Base-by-base conservation (phyloP, 345 rosid species). In the Melastoma malabathricum region DNA sequence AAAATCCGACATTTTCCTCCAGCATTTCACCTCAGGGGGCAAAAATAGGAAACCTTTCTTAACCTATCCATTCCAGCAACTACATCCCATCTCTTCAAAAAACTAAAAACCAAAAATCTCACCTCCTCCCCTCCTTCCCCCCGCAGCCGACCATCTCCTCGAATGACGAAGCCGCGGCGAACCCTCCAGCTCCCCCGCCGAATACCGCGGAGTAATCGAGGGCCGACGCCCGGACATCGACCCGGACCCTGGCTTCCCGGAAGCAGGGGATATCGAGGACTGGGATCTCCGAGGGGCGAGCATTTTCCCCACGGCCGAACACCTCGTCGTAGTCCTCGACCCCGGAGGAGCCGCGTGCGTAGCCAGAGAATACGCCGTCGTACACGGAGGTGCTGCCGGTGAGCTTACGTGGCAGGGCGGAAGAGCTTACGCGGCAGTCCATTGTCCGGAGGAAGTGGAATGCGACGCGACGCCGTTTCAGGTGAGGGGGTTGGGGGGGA, bases 121-220 rank as follows among this genome's bases (percentile, higher is more conserved):
- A 74, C 83, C 74, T 56, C 46, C 70, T 58, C 18, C 43, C 63
- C 6, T 47, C 4, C 15, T 58, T 23, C 41, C 25, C 51, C 18
- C 79, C 62, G 49, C 71, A 76, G 13, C 68, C 46, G 52, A 71
- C 38, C 60, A 86, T 52, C 22, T 86, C 82, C 54, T 80, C 89
- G 5, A 69, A 75, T 54, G 89, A 70, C 46, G 70, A 64, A 44
- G 63, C 72, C n/a, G n/a, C n/a, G 56, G 62, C 79, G 52, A 80
- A 85, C 9, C 66, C 59, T 43, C 52, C 83, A 20, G 64, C 79
- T 54, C 74, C 78, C 2, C 82, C 87, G 18, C 89, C 87, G 45
- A 90, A 90, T 43, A 90, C 81, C 13, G 67, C 73, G 31, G 85
- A 62, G 77, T 90, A 90, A 55, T 90, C 98, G 20, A 76, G 78